Conservation (phyloP, 1,139 yeast species). For the Hansenula lynferdii region DNA sequence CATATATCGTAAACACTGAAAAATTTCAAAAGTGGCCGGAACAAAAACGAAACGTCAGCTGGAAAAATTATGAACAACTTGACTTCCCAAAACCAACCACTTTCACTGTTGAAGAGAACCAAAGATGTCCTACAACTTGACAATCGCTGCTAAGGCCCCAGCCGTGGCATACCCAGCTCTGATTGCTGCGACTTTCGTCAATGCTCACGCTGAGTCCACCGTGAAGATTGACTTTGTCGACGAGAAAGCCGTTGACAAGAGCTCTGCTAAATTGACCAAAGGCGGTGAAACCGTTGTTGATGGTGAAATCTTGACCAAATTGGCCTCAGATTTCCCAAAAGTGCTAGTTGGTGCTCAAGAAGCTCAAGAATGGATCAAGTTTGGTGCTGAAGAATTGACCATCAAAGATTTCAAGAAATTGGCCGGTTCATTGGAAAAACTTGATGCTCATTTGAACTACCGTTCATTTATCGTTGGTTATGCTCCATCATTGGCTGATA, state of each 20-base stretch:
- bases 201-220: slow-evolving; percentile 45
- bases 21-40: background rate
- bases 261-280: slow-evolving; percentile 27
- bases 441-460: slow-evolving; percentile 81
- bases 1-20: background rate
- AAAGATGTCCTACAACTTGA: slow-evolving; percentile 33
- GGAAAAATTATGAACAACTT: background rate
- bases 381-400: slow-evolving; percentile 64
- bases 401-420: slow-evolving; percentile 87
- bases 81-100: background rate
- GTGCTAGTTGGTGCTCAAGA: slow-evolving; percentile 38
- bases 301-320: slow-evolving; percentile 38
- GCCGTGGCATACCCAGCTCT: slow-evolving; percentile 75
- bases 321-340: slow-evolving; percentile 41
- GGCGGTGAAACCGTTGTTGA: slow-evolving; percentile 32
- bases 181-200: slow-evolving; percentile 73
- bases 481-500: slow-evolving; percentile 66
- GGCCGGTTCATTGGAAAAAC: slow-evolving; percentile 68
- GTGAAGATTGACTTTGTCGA: slow-evolving; percentile 65
- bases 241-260: slow-evolving; percentile 41
- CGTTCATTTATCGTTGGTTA: slow-evolving; percentile 76
- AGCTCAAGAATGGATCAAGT: slow-evolving; percentile 57
- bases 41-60: background rate
- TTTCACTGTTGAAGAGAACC: background rate
- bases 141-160: slow-evolving; percentile 84